Base-by-base conservation (phyloP, 345 rosid genomes). In the Passiflora organensis region DNA sequence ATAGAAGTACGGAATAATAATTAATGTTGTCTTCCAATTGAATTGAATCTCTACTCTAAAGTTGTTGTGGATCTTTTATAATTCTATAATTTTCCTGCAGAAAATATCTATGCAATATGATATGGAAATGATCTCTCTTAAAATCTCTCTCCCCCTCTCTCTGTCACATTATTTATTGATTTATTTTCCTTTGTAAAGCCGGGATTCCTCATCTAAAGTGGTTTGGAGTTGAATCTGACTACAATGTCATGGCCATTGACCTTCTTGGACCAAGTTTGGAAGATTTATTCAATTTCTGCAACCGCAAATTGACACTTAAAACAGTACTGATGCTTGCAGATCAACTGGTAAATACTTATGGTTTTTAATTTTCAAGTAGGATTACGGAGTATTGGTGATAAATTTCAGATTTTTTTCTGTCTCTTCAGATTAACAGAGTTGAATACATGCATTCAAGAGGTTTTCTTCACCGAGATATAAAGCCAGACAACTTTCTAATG, bases 221-320 rank as follows among this genome's bases (percentile, higher is more conserved):
- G 95, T 87, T 78, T 64, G 95, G 95, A 44, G 85, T 84, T 63
- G 89, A 87, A 62, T 80, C 74, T 25, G 95, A 87, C 20, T 84
- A 87, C 72, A 87, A 79, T 66, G 73, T 82, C 24, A 87, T 87
- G 95, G 91, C 82, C 48, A 84, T 87, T 60, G 95, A 87, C 64
- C 89, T 87, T 58, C 95, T 87, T 66, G 91, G 95, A 13, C 95
- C 95, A 16, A 87, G 95, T 76, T 77, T 87, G 77, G 95, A 87
- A 71, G 95, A 87, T 70, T 57, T 87, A 63, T 87, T 87, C 78
- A 84, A 82, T 72, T 87, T 77, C 44, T 84, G 95, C 79, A 82
- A 74, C 57, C 70, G 91, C 71, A 82, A 75, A 66, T 78, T 87
- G 22, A 67, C 95, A 45, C 68, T 84, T 71, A 87, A 87, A 69